Base-by-base conservation (phyloP, 1,284 basidiomycete species). In the Trichosporon sp. region DNA sequence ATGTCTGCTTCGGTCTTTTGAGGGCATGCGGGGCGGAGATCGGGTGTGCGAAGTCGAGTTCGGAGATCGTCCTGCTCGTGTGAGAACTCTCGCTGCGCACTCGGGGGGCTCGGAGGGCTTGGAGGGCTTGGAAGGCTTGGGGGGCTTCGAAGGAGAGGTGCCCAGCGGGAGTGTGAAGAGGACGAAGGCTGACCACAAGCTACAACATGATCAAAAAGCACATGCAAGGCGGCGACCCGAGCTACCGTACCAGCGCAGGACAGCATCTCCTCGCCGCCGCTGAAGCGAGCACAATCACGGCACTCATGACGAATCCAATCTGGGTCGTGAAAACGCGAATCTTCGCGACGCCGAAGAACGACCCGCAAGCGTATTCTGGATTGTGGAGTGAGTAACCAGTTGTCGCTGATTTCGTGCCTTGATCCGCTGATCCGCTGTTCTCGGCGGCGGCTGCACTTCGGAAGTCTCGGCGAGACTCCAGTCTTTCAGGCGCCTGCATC, bases 321-420 rank as follows among this genome's bases (percentile, higher is more conserved):
- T 99, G 95, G 95, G 92, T 99, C 10, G 90, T 99, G 65, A 93
- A 97, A 82, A 95, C 97, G 8, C 87, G 95, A 65, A 95, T 99
- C 88, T 99, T 98, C 74, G 94, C 94, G 1, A 91, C 92, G 0
- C 83, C 81, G 5, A 78, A 85, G 25, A 84, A 85, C 63, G 85
- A 87, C 64, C 85, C 89, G 32, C 81, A 78, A 6, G 86, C 90
- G 1, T 95, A 95, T 78, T 84, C 85, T n/a, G 86, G 88, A 4
- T 82, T 95, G 60, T 88, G 87, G 84, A 83, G 92, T 93, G 69
- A 72, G 88, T 84, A n/a, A 34, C 19, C 44, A n/a, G n/a, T 25
- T 13, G 23, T 33, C 32, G 32, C 11, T 5, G 32, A 6, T 32
- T 14, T 19, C 7, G 29, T 10, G 27, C 19, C 14, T 16, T 7